Percentiles rank a stretch among this genome's conserved stretches.
Evolutionary conservation across 495 filamentous ascomycete species (phyloP).

Genomic region (Xylaria grammica): DNA sequence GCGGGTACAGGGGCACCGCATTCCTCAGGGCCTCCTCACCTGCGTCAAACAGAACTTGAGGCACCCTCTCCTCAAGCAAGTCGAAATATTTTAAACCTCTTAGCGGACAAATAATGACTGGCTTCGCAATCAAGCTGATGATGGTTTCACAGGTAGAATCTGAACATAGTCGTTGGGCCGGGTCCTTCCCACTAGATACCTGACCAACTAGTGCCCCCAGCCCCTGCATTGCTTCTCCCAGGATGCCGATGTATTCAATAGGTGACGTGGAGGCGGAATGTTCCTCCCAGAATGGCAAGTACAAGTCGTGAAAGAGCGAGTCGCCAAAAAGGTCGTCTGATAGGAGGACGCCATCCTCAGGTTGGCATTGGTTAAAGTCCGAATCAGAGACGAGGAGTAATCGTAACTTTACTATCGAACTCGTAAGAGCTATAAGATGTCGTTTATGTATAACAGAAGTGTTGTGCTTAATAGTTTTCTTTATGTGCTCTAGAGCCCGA

Average conservation of each 20-base stretch:
- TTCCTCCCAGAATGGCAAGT: slow-evolving; percentile 46
- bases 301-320: slow-evolving; percentile 44
- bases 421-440: slow-evolving; percentile 48
- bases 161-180: slow-evolving; percentile 37
- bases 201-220: slow-evolving; percentile 46
- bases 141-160: slow-evolving; percentile 40
- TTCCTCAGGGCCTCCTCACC: slow-evolving; percentile 44
- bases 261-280: slow-evolving; percentile 28
- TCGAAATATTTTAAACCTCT: slow-evolving; percentile 23
- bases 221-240: slow-evolving; percentile 47
- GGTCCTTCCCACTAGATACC: slow-evolving; percentile 20
- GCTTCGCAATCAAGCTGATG: slow-evolving; percentile 33
- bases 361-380: slow-evolving; percentile 22
- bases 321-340: slow-evolving; percentile 34
- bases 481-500: slow-evolving; percentile 41
- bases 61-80: slow-evolving; percentile 30
- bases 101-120: slow-evolving; percentile 29
- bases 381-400: slow-evolving; percentile 35
- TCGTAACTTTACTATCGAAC: slow-evolving; percentile 45
- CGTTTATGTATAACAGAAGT: slow-evolving; percentile 47
- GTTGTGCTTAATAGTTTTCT: slow-evolving; percentile 45
- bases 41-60: slow-evolving; percentile 44
- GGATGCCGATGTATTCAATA: slow-evolving; percentile 35
- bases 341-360: slow-evolving; percentile 8
- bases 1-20: slow-evolving; percentile 42